A percentile compares a stretch with the other conserved stretches of the same genome.
These are phyloP conservation scores for Metarhizium humberi DNA, from an alignment of 2,329 filamentous ascomycete genomes.

Conservation along the genomic window DNA sequence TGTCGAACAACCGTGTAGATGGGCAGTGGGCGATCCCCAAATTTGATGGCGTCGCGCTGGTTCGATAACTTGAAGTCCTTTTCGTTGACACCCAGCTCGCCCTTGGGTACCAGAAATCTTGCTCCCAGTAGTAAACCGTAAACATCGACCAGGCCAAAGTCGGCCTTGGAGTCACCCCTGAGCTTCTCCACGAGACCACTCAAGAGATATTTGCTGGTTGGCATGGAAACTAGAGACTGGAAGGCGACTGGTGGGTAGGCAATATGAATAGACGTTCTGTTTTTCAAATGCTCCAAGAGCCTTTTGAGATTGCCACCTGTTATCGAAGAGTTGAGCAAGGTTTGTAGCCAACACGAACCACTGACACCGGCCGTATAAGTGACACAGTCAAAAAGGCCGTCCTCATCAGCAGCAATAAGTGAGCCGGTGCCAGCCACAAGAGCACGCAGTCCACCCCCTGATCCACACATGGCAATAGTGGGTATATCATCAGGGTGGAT, in stretches of 20 bases:
- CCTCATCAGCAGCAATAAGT: conserved; percentile 72
- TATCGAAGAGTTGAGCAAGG: conserved; percentile 69
- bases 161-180: conserved; percentile 58
- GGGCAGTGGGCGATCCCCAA: conserved; percentile 76
- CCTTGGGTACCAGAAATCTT: conserved; percentile 71
- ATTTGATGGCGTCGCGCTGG: conserved; percentile 65
- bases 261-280: conserved; percentile 77
- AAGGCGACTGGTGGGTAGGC: conserved; percentile 84
- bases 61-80: conserved; percentile 85
- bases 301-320: conserved; percentile 55
- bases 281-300: conserved; percentile 78
- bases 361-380: conserved; percentile 95
- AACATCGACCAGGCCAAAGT: conserved; percentile 86
- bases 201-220: conserved; percentile 86
- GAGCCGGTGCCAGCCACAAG: conserved; percentile 87
- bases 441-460: conserved; percentile 81
- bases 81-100: conserved; percentile 64
- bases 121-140: conserved; percentile 83
- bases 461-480: conserved; percentile 87
- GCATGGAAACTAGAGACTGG: conserved; percentile 70
- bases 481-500: conserved; percentile 93
- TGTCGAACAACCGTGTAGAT: conserved; percentile 95
- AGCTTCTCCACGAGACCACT: conserved; percentile 87
- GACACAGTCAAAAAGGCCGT: conserved; percentile 84
- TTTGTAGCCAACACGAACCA: conserved; percentile 91